Conservation (phyloP, 495 filamentous ascomycete species). For the Ramalina peruviana region DNA sequence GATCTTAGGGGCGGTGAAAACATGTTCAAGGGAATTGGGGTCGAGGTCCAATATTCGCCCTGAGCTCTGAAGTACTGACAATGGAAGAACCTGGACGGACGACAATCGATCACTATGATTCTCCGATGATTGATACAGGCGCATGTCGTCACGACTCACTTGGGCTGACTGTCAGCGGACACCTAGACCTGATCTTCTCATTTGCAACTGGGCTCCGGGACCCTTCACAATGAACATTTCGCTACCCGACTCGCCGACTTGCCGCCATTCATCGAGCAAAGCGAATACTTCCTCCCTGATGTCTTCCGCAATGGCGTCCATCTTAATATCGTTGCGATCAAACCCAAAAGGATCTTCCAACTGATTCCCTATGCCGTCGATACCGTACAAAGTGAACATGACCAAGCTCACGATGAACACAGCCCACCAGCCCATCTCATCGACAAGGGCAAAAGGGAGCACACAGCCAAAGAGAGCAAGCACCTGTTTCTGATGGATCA, state of each 20-base stretch:
- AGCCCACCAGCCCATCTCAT: slow-evolving; percentile 62
- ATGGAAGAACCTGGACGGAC: background rate
- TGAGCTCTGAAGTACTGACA: slow-evolving; percentile 29
- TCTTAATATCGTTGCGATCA: slow-evolving; percentile 66
- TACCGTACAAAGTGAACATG: slow-evolving; percentile 61
- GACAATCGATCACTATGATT: too few species aligned
- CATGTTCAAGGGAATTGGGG: slow-evolving; percentile 60
- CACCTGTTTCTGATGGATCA: slow-evolving; percentile 70
- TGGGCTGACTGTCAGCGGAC: too few species aligned
- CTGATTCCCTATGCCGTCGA: slow-evolving; percentile 59
- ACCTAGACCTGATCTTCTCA: background rate
- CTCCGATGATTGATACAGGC: too few species aligned
- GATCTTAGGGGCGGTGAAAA: slow-evolving; percentile 58
- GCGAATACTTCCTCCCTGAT: slow-evolving; percentile 48
- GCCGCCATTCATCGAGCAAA: slow-evolving; percentile 50
- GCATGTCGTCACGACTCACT: too few species aligned
- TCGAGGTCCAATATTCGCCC: slow-evolving; percentile 86
- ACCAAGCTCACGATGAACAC: slow-evolving; percentile 53
- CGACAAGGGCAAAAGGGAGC: slow-evolving; percentile 61
- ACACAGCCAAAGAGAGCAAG: slow-evolving; percentile 56
- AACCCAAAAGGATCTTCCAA: slow-evolving; percentile 67
- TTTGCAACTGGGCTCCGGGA: background rate
- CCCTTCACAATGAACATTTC: slow-evolving; percentile 17
- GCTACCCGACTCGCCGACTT: slow-evolving; percentile 14
- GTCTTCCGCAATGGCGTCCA: slow-evolving; percentile 62